phyloP scores from a whole-genome alignment of 2,329 filamentous ascomycete species.

The Colletotrichum sp. region DNA sequence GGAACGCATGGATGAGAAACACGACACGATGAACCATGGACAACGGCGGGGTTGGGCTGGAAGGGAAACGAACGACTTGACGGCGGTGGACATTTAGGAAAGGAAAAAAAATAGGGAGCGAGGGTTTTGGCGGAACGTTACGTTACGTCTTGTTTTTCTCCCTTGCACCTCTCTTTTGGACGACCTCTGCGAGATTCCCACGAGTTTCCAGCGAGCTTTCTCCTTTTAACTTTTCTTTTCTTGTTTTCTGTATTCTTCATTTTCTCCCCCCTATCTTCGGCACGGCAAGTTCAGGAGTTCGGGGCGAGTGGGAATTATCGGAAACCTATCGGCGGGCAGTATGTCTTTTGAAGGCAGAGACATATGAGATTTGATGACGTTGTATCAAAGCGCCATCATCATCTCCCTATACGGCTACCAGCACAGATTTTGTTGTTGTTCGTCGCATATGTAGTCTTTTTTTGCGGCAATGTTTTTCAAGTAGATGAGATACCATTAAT shows the following conservation, averaged over 20 bases:
- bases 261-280: not conserved
- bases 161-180: not conserved
- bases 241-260: not conserved
- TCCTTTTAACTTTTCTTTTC: not conserved
- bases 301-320: not conserved
- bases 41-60: not conserved
- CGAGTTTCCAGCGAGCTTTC: not conserved
- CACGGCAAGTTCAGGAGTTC: not conserved
- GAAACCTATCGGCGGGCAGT: not conserved
- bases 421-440: not conserved
- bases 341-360: not conserved
- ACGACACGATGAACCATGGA: not conserved
- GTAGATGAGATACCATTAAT: not conserved
- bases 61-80: not conserved
- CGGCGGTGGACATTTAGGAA: not conserved
- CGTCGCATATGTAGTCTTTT: not conserved
- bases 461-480: not conserved
- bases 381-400: fast-evolving
- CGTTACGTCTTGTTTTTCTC: not conserved
- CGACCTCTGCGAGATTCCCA: not conserved
- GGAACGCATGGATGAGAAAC: not conserved
- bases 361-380: not conserved
- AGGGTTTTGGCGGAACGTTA: not conserved
- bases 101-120: not conserved
- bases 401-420: not conserved